Percentiles rank a stretch among this genome's conserved stretches.
Conservation (phyloP, 1,139 yeast genomes). For the Lodderomyces elongisporus region DNA sequence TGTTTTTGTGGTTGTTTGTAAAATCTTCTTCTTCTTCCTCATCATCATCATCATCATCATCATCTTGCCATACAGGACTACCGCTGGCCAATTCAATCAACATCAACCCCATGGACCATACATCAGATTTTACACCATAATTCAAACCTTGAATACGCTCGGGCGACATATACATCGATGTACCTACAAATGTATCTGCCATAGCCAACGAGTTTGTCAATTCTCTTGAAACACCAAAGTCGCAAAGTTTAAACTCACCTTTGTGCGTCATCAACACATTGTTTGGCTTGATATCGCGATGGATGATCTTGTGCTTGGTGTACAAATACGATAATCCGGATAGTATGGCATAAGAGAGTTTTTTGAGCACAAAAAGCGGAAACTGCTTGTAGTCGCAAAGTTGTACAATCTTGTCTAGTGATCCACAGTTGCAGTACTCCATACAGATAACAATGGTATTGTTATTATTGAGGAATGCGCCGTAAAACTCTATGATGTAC, state of each 20-base stretch:
- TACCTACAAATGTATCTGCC: conserved; percentile 97
- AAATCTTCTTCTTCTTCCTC: conserved; percentile 6
- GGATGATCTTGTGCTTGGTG: conserved; percentile 80
- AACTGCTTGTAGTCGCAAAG: conserved; percentile 37
- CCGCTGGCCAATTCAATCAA: conserved; percentile 86
- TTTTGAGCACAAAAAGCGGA: conserved; percentile 66
- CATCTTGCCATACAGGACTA: conserved; percentile 43
- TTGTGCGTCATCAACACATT: conserved; percentile 66
- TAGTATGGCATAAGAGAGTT: conserved; percentile 70
- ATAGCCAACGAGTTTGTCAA: conserved; percentile 74
- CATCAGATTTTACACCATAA: conserved; percentile 89
- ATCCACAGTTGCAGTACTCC: conserved; percentile 96
- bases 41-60: conserved; percentile 20
- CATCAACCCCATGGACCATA: conserved; percentile 94
- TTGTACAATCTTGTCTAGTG: conserved; percentile 74
- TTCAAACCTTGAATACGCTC: conserved; percentile 93
- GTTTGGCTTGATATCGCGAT: conserved; percentile 62
- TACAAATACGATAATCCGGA: conserved; percentile 79
- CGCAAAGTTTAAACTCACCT: conserved; percentile 82
- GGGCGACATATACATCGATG: conserved; percentile 97
- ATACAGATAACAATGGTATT: conserved; percentile 76
- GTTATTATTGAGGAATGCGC: conserved; percentile 69
- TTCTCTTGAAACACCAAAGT: conserved; percentile 91
- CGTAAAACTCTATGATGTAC: conserved; percentile 82
- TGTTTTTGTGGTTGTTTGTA: neutral